Base-by-base conservation (phyloP, 495 filamentous ascomycete genomes). In the Aspergillus olivimuriae region DNA sequence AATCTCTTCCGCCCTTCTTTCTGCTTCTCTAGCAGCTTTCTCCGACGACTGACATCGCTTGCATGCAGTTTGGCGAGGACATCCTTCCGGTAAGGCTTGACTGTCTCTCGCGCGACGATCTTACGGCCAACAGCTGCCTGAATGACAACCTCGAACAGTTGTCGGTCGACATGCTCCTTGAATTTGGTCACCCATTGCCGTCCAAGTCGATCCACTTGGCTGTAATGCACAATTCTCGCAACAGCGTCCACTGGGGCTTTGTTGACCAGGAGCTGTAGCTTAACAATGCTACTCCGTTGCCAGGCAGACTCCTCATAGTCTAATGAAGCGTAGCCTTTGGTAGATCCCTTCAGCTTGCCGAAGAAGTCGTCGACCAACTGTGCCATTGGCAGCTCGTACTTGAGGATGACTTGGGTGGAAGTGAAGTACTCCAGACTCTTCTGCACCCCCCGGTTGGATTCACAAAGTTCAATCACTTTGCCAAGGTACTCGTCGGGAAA, bases 51-150 rank as follows among this genome's bases (percentile, higher is more conserved):
- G 14, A 94, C 76, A 68, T 98, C 92, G 52, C 82, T 83, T 7
- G 94, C 92, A 59, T 98, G 94, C 44, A 98, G 72, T 64, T 98
- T 98, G 24, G 84, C 83, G 47, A 94, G 69, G 3, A 98, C 82
- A 56, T 98, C 92, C 65, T 98, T 98, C 38, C 92, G 76, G 61
- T 95, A 96, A 1, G 92, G 87, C 74, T 97, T 96, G 62, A 98
- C 82, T 0, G 91, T 95, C 60, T 96, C 94, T 48, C 92, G 75
- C 1, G 92, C 94, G 10, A 98, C 78, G 42, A 98, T 81, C 34
- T 82, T 78, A 44, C 78, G 82, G 2, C 92, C 94, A 1, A 83
- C 83, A 0, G 85, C 84, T 11, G 94, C 92, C 60, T 98, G 92
- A 49, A 98, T 98, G 45, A 97, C 67, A 4, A 98, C 80, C 63